Evolutionary conservation across 257 asterid species (phyloP), one percentile per base, ranked within the genome.

Genomic region (Mentha longifolia): DNA sequence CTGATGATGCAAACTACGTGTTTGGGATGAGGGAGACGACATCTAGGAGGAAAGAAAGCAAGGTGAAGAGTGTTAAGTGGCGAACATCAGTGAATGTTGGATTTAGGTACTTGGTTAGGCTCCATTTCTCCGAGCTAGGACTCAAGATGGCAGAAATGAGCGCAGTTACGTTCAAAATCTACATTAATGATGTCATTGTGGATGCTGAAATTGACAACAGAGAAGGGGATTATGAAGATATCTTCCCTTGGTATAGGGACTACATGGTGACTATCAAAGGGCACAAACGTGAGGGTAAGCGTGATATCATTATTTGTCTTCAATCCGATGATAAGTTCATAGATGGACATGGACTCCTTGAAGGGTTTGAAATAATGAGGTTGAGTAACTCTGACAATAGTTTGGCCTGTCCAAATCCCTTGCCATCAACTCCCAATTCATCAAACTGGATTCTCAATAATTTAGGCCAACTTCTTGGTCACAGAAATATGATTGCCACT

Each of bases 101-200:
- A 15, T 59, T 59, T n/a, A 59, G 45, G 25, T 59, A 59, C 25
- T 59, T 59, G 65, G 65, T 33, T 13, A 57, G 63, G 63, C 42
- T 57, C 63, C 63, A 57, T 30, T 57, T 57, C 42, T 57, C 63
- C 5, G 45, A 59, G 65, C 45, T 59, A 59, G 65, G 65, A 7
- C 65, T 59, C 45, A 30, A 59, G 46, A 31, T 59, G 65, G 65
- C 65, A 59, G 65, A 59, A 43, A 59, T 59, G 46, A 59, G 65
- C 7, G 65, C 25, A 4, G 45, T 30, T 15, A 31, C 65, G 30
- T 59, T 59, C 17, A n/a, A 59, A 15, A 30, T 59, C 41, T 31
- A 30, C 45, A 59, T 59, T 15, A 33, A 59, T 33, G 45, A 16
- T 59, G 65, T 59, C 25, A 7, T 33, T 59, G 65, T 59, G 7